A percentile compares a stretch with the other conserved stretches of the same genome.
These are phyloP conservation scores for Aspergillus versicolor DNA, from an alignment of 2,329 filamentous ascomycete species.

Conservation along the genomic window DNA sequence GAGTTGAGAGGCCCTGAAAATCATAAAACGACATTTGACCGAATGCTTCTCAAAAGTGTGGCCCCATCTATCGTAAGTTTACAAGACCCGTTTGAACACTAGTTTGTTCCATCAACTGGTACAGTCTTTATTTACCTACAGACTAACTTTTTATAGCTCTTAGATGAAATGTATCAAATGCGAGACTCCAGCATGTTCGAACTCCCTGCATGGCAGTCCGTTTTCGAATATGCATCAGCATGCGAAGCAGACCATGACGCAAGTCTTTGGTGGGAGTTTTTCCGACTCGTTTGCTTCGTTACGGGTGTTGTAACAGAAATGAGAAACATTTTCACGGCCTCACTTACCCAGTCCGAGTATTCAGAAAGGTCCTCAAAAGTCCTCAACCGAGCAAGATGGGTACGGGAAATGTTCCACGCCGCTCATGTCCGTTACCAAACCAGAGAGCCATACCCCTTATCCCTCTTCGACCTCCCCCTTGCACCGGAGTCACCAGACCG, in stretches of 20 bases:
- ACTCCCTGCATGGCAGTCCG: background rate
- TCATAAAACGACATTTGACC: background rate
- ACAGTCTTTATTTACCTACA: background rate
- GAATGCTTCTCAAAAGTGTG: background rate
- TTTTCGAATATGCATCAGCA: background rate
- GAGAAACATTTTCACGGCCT: background rate
- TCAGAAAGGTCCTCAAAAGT: background rate
- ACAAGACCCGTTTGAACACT: background rate
- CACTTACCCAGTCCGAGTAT: background rate
- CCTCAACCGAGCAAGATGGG: background rate
- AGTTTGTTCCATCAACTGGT: too few species aligned
- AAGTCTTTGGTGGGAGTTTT: slow-evolving; percentile 1
- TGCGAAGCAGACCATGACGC: background rate
- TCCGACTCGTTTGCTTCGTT: background rate
- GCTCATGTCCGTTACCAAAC: background rate
- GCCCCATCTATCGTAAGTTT: background rate
- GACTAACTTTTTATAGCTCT: background rate
- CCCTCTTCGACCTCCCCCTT: background rate
- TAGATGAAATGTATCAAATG: background rate
- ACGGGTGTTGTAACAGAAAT: background rate
- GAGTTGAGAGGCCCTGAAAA: background rate
- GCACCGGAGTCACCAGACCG: background rate
- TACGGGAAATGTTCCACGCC: background rate
- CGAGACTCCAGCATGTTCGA: background rate
- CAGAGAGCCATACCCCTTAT: background rate